Evolutionary conservation across 192 early-diverging fungal species (phyloP).

Genomic region (Coemansia sp.): DNA sequence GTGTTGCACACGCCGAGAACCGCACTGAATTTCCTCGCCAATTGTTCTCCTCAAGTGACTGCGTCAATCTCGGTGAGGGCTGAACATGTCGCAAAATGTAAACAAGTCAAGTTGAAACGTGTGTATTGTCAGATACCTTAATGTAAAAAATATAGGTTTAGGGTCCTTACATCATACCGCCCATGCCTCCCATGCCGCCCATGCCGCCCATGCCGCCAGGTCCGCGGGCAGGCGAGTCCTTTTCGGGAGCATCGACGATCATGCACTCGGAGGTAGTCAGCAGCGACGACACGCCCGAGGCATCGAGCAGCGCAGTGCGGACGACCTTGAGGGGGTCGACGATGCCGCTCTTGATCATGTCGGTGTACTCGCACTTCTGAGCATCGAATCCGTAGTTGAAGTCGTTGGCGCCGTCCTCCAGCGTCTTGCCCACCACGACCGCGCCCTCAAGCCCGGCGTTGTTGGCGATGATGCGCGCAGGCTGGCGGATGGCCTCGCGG

Average conservation of each 20-base stretch:
- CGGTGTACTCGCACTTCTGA: constrained; percentile 83
- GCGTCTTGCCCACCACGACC: constrained; percentile 92
- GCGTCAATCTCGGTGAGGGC: too few species aligned
- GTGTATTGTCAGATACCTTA: not conserved
- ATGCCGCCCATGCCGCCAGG: constrained; percentile 71
- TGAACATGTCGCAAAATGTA: too few species aligned
- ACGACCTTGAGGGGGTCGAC: constrained; percentile 99
- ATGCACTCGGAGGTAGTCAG: constrained; percentile 98
- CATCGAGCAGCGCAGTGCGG: constrained; percentile 95
- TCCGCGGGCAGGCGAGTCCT: constrained; percentile 54
- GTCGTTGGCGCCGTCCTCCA: constrained; percentile 71
- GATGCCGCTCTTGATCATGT: constrained; percentile 97
- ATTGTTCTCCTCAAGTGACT: too few species aligned
- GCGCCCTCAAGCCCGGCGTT: constrained; percentile 98
- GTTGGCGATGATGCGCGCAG: constrained; percentile 90
- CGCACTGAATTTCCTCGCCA: not conserved
- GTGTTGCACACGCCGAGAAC: not conserved
- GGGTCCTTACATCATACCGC: constrained; percentile 44
- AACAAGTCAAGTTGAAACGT: not conserved
- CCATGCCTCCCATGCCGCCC: constrained; percentile 67
- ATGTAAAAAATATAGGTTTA: not conserved
- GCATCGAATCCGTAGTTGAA: constrained; percentile 97
- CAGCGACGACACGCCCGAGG: constrained; percentile 93
- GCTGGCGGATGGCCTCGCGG: constrained; percentile 88
- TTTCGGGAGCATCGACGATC: constrained; percentile 93